phyloP scores from a whole-genome alignment of 371 early-diverging fungal genomes.

The Blakeslea trispora region DNA sequence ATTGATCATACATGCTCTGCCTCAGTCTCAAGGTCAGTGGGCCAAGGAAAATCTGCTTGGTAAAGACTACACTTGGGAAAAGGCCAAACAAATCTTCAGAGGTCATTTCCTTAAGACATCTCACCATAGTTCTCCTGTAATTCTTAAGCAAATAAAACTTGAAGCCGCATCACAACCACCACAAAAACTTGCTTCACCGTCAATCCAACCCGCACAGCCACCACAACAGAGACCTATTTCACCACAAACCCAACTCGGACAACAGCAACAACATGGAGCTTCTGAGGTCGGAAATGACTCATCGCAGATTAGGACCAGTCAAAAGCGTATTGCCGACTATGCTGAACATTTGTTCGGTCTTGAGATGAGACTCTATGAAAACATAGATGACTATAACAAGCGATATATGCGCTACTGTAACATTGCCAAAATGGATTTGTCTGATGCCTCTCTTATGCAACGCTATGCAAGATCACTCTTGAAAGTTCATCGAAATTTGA shows the following conservation, averaged over 20 bases:
- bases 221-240: neutral
- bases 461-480: slow-evolving; percentile 1
- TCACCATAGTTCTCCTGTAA: neutral
- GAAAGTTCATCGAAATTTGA: neutral
- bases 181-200: too few species aligned
- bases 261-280: too few species aligned
- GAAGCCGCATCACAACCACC: neutral
- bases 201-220: neutral
- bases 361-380: slow-evolving; percentile 14
- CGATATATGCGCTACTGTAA: slow-evolving; percentile 24
- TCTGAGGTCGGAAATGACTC: too few species aligned
- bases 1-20: slow-evolving; percentile 10
- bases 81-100: neutral
- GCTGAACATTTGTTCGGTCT: slow-evolving; percentile 3
- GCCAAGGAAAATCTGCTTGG: neutral
- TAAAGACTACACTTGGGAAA: neutral
- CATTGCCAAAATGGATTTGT: slow-evolving; percentile 40
- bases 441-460: neutral
- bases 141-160: neutral
- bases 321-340: neutral
- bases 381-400: slow-evolving; percentile 17
- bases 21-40: slow-evolving; percentile 2
- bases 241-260: neutral
- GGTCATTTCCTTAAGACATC: neutral
- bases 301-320: neutral